Evolutionary conservation across 192 early-diverging fungal species (phyloP), one percentile per base, ranked within the genome.

Genomic region (Irineochytrium annulatum): DNA sequence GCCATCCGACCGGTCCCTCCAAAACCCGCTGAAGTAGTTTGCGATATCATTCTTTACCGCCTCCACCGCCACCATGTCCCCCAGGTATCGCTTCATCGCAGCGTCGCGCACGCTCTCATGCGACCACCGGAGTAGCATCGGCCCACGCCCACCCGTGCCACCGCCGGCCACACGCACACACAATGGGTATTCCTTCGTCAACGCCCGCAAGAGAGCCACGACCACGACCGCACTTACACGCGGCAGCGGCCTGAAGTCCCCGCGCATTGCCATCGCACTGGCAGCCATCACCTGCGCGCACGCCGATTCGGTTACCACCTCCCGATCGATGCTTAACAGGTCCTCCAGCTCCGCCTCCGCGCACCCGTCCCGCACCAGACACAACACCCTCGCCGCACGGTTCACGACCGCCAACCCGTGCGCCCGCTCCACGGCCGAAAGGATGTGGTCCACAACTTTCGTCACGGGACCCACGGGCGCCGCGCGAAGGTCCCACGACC

Each of bases 291-390:
- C 24, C 35, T 62, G 60, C 0, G 32, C 45, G 11, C 39, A 37
- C 11, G 52, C 41, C 8, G 66, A 68, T 19, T 68, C 66, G 2
- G 54, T 8, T 11, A 68, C 19, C 19, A 68, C 33, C 2, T 61
- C 34, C 8, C 17, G n/a, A 41, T 62, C 66, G 13, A 62, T 16
- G 54, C 66, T 63, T 16, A 68, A 20, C 27, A 68, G 33, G 34
- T 68, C 66, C 60, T 68, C 66, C 31, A 68, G 8, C 13, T 35
- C 53, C 20, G 29, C 54, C 33, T 68, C 66, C 0, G 66, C 61
- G 20, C 61, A 33, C 3, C 66, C 66, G 28, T 68, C 66, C 26
- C 53, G 26, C 3, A 62, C 34, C 2, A 60, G 20, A 16, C 26
- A 20, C 2, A 57, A 13, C 16, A 60, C 19, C 17, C 51, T 34